Percentiles rank a stretch among this genome's conserved stretches.
These are phyloP conservation scores for Daedalea quercina DNA, from an alignment of 768 basidiomycete genomes.

Conservation along the genomic window DNA sequence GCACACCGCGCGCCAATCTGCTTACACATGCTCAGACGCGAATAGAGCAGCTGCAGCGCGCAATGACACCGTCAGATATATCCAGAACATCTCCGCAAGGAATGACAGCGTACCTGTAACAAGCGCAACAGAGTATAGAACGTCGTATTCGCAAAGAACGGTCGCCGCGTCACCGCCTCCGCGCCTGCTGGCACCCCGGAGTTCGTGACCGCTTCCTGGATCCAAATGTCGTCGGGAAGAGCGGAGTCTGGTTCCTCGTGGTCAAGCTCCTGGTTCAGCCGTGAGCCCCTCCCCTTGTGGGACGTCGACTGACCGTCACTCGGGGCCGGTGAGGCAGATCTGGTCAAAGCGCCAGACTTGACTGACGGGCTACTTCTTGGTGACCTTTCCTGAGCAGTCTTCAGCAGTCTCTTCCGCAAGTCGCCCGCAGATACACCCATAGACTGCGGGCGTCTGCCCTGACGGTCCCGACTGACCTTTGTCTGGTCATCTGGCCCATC, in stretches of 20 bases:
- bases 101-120: slow-evolving; percentile 61
- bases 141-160: slow-evolving; percentile 89
- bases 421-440: slow-evolving; percentile 56
- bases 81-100: not conserved
- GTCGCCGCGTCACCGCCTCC: slow-evolving; percentile 29
- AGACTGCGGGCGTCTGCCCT: slow-evolving; percentile 12
- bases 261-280: slow-evolving; percentile 5
- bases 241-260: slow-evolving; percentile 11
- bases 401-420: slow-evolving; percentile 72
- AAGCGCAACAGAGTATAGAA: slow-evolving; percentile 88
- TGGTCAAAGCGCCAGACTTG: slow-evolving; percentile 20
- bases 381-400: slow-evolving; percentile 61
- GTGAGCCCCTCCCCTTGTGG: not conserved
- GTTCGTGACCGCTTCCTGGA: slow-evolving; percentile 33
- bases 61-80: slow-evolving; percentile 6
- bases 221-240: slow-evolving; percentile 49
- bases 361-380: slow-evolving; percentile 16
- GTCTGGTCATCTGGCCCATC: slow-evolving; percentile 18
- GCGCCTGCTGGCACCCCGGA: slow-evolving; percentile 15
- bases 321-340: slow-evolving; percentile 30
- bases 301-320: slow-evolving; percentile 7
- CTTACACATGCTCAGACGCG: slow-evolving; percentile 81
- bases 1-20: slow-evolving; percentile 69
- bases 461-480: slow-evolving; percentile 19
- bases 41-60: slow-evolving; percentile 70